Base-by-base conservation (phyloP, 305 asterid genomes). In the Nicotiana rustica region DNA sequence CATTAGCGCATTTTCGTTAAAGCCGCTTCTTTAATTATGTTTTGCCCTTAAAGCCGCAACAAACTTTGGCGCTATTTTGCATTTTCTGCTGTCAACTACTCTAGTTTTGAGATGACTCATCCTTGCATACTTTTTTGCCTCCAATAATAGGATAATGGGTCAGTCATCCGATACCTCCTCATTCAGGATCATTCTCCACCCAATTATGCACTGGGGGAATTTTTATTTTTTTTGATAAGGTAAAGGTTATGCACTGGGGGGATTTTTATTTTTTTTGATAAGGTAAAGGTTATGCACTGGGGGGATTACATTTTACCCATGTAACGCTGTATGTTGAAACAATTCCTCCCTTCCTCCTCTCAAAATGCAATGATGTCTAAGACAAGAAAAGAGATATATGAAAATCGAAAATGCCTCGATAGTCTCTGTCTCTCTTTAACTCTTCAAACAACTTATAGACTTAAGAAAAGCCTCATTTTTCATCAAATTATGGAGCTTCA, bases 81-180 rank as follows among this genome's bases (percentile, higher is more conserved):
- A 41, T 7, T 41, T 41, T 8, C 49, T 0, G 3, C 49, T 41
- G 49, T 41, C 49, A 41, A 8, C 12, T 41, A 41, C 49, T 41
- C 49, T 41, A 41, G 12, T 52, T 75, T 52, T 52, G 29, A 75
- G 65, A 52, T 55, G 67, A 76, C 66, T 55, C 47, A 1, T 55
- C 67, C 49, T 76, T 17, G 80, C 65, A 14, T 29, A 75, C 66
- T 4, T 49, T 47, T 75, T 75, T 52, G 80, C 65, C 29, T 52
- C 80, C 80, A 52, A 75, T 13, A n/a, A 52, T 29, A 55, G 31
- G 47, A 25, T 76, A 21, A 73, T 7, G 7, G 38, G 29, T 21
- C 29, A n/a, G 79, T 41, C 18, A 3, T 49, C 62, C 62, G 7
- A 49, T 21, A 71, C 62, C 62, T 10, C 25, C 19, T 47, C 21